phyloP scores from a whole-genome alignment of 116 monocot species.

The Thalassia testudinum region DNA sequence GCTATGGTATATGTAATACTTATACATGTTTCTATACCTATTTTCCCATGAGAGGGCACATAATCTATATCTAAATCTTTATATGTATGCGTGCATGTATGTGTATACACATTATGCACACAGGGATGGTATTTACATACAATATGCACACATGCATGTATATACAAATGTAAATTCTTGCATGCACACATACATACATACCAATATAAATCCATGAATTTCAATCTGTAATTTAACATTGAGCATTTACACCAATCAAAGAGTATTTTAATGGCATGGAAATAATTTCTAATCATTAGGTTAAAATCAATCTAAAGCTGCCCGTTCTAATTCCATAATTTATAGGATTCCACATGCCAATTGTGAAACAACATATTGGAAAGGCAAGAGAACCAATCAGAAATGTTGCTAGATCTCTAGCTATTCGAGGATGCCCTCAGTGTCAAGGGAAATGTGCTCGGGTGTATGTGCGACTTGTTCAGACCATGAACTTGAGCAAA shows the following conservation, averaged over 20 bases:
- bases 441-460: not conserved
- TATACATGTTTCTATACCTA: not conserved
- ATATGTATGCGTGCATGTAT: not conserved
- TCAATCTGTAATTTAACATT: no score
- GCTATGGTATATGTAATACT: not conserved
- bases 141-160: not conserved
- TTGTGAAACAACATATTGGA: no score
- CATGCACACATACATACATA: no score
- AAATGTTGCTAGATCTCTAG: constrained; percentile 1
- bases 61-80: not conserved
- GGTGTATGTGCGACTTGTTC: constrained; percentile 6
- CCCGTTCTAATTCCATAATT: no score
- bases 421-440: constrained; percentile 1
- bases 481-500: constrained; percentile 4
- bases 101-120: not conserved
- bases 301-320: no score
- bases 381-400: constrained; percentile 4
- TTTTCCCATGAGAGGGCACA: not conserved
- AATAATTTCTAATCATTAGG: no score
- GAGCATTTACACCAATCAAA: no score
- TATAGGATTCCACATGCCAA: no score
- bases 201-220: no score
- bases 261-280: no score
- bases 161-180: no score
- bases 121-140: not conserved